Base-by-base conservation (phyloP, 2,329 filamentous ascomycete genomes). In the Hypoxylon sp. region DNA sequence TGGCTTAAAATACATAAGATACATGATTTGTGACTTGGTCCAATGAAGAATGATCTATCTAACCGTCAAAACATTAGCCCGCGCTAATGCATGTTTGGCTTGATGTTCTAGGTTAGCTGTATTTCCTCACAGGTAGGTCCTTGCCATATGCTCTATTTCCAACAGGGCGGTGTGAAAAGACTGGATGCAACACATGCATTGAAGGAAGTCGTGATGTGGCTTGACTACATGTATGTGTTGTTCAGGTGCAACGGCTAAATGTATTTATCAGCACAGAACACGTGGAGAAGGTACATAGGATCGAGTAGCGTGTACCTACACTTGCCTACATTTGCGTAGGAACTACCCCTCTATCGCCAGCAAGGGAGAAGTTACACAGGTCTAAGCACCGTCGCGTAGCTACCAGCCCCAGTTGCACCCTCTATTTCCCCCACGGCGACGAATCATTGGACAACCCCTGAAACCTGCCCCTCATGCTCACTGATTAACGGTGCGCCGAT, bases 151-250 rank as follows among this genome's bases (percentile, higher is more conserved):
- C 68, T 69, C 61, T 66, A 53, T 64, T 61, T 46, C 37, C 31
- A 55, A 49, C 35, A 46, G 70, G 62, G 73, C 74, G 74, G 73
- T 75, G 74, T 64, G 55, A 61, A 51, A 46, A 46, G 50, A 54
- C 55, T 48, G 46, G 37, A 57, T 61, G 54, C 42, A 54, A 27
- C 25, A 20, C 20, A 20, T 20, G 20, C 20, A 27, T 27, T 27
- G 25, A 27, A 55, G 51, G 51, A 27, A 44, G 35, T 46, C 25
- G 49, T 25, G 55, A 42, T 53, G 17, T 61, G 25, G 53, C 37
- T 62, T 56, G 20, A 30, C 37, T 3, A 22, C 25, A 25, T 53
- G n/a, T 50, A 7, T 40, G 10, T 46, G 25, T 40, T 35, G 48
- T 33, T 13, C 13, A 5, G 37, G 31, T 55, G 54, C 59, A n/a